Percentiles rank a stretch among this genome's conserved stretches.
Conservation (phyloP, 495 filamentous ascomycete genomes). For the Xylaria sp. region DNA sequence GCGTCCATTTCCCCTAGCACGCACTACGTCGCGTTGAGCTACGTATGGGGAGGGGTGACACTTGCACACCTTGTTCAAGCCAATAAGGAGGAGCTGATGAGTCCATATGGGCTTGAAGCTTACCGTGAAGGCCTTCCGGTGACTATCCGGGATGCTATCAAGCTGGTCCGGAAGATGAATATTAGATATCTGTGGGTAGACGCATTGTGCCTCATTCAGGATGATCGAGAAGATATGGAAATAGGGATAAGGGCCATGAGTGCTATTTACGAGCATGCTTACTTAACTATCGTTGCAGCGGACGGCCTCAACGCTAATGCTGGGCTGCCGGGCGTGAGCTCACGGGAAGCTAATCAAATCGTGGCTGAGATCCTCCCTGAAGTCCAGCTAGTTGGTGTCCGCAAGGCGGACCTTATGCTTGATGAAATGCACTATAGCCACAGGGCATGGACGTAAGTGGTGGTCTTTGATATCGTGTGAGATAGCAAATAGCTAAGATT, state of each 20-base stretch:
- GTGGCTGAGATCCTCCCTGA: not conserved
- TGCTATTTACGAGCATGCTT: not conserved
- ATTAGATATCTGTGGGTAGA: not conserved
- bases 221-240: not conserved
- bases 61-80: not conserved
- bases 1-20: not conserved
- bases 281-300: not conserved
- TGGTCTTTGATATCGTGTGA: not conserved
- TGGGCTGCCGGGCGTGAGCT: not conserved
- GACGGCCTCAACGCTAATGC: not conserved
- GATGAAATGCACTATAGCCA: not conserved
- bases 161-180: not conserved
- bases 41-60: not conserved
- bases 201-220: not conserved
- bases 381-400: not conserved
- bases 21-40: not conserved
- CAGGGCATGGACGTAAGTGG: slow-evolving; percentile 1
- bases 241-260: not conserved
- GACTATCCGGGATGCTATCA: not conserved
- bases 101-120: not conserved
- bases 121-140: not conserved
- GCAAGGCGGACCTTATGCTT: not conserved
- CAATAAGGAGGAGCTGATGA: not conserved
- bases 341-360: not conserved
- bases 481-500: not conserved